Base-by-base conservation (phyloP, 2,329 filamentous ascomycete species). In the Coniochaeta prunicola region DNA sequence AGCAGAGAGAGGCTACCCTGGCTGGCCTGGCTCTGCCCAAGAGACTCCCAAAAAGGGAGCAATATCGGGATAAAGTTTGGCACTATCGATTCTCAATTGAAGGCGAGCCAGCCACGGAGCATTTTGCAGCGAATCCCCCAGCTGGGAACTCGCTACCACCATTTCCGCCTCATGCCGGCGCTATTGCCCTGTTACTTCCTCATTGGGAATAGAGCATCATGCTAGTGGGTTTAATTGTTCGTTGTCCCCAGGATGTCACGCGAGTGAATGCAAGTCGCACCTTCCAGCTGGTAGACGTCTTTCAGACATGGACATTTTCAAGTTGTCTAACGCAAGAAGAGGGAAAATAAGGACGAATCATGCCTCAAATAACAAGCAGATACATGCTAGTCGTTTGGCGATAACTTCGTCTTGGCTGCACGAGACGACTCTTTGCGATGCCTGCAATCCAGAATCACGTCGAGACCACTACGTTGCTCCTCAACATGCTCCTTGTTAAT, bases 11-110 rank as follows among this genome's bases (percentile, higher is more conserved):
- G 19, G 40, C 3, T 19, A 24, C 12, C 7, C 31, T 33, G 36
- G 13, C 36, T 7, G 17, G 36, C 36, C n/a, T 21, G 21, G 40
- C 10, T 26, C 28, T 30, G 24, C 2, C 17, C 45, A 26, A 50
- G 45, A n/a, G n/a, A n/a, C n/a, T n/a, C 45, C 21, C 26, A 50
- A 30, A 50, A 50, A 50, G 45, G 45, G 34, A 26, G 45, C 45
- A 50, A 50, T 50, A 50, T 50, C 45, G 45, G 45, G 45, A 50
- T 50, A 50, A 50, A 50, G 45, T 50, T 50, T 50, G 45, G 45
- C 45, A 50, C 45, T 50, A 50, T 50, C 45, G 45, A 50, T 50
- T 26, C 26, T n/a, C 45, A 50, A 50, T 50, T 50, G 45, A 50
- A 3, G 21, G 6, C 12, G 28, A 26, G 24, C 6, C 30, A 21